phyloP scores from a whole-genome alignment of 2,329 filamentous ascomycete genomes.

The Ramularia collo-cygni region DNA sequence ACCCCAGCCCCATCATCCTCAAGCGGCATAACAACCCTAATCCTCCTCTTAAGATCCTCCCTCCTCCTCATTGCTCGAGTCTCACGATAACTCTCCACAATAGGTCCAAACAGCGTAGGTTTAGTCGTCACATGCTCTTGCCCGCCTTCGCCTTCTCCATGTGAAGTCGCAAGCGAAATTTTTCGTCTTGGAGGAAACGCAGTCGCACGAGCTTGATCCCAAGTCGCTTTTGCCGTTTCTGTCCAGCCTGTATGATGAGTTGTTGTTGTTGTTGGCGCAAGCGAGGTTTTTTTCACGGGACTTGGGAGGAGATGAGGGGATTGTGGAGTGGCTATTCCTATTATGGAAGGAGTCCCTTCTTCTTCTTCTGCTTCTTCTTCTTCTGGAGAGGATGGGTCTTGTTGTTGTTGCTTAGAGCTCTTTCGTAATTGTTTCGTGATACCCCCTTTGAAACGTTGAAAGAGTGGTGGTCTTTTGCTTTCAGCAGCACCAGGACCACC shows the following conservation, averaged over 20 bases:
- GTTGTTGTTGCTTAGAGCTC: background rate
- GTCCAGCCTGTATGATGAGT: slow-evolving; percentile 26
- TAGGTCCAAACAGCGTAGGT: slow-evolving; percentile 9
- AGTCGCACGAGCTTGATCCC: slow-evolving; percentile 13
- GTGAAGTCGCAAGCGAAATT: too few relatives aligned
- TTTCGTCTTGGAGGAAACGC: too few relatives aligned
- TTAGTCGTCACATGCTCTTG: too few relatives aligned
- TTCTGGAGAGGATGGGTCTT: background rate
- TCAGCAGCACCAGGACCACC: slow-evolving; percentile 3
- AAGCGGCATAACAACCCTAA: slow-evolving; percentile 20
- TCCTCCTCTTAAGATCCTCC: slow-evolving; percentile 28
- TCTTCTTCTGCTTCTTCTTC: too few relatives aligned
- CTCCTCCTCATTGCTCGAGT: slow-evolving; percentile 25
- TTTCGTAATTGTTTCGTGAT: slow-evolving; percentile 17
- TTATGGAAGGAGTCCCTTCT: too few relatives aligned
- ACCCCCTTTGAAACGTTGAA: slow-evolving; percentile 14
- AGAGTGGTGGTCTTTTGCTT: slow-evolving; percentile 14
- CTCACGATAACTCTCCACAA: slow-evolving; percentile 20
- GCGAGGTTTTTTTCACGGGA: slow-evolving; percentile 8
- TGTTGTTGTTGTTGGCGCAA: slow-evolving; percentile 1
- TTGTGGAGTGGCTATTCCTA: slow-evolving; percentile 6
- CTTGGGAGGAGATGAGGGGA: slow-evolving; percentile 17
- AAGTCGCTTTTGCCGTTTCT: slow-evolving; percentile 15
- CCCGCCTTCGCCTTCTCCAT: too few relatives aligned
- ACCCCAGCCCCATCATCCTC: slow-evolving; percentile 5